Conservation (phyloP, 805 yeast genomes). For the Middelhovenomyces tepae region DNA sequence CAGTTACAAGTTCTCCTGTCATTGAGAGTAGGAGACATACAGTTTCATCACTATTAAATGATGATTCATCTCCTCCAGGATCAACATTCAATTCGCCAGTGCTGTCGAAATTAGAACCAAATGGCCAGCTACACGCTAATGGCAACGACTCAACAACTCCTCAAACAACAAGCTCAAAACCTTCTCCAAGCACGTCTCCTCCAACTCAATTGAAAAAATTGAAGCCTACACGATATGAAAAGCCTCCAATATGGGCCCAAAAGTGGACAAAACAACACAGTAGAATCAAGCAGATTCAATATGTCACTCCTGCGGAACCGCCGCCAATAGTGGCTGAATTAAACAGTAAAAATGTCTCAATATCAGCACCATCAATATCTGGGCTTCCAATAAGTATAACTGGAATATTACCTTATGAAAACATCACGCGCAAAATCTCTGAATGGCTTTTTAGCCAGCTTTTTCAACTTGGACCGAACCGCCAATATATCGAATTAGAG, state of each 20-base stretch:
- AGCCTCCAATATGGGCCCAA: slow-evolving; percentile 79
- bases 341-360: slow-evolving; percentile 14
- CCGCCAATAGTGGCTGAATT: not conserved
- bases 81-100: slow-evolving; percentile 6
- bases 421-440: slow-evolving; percentile 69
- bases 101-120: slow-evolving; percentile 5
- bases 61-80: slow-evolving; percentile 6
- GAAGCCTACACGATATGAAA: slow-evolving; percentile 54
- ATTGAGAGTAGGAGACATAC: slow-evolving; percentile 14
- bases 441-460: slow-evolving; percentile 86
- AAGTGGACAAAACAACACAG: slow-evolving; percentile 45
- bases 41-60: slow-evolving; percentile 18
- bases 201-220: slow-evolving; percentile 12
- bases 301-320: not conserved
- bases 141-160: slow-evolving; percentile 3
- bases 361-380: slow-evolving; percentile 20
- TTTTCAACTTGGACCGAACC: slow-evolving; percentile 24
- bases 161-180: slow-evolving; percentile 4
- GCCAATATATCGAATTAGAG: slow-evolving; percentile 37
- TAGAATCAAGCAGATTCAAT: slow-evolving; percentile 3
- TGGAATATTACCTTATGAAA: slow-evolving; percentile 71
- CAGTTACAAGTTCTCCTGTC: slow-evolving; percentile 7
- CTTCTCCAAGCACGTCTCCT: slow-evolving; percentile 3
- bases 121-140: slow-evolving; percentile 5
- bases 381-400: slow-evolving; percentile 49